A percentile compares a stretch with the other conserved stretches of the same genome.
Evolutionary conservation across 768 basidiomycete genomes (phyloP).

Genomic region (Mycena galericulata): DNA sequence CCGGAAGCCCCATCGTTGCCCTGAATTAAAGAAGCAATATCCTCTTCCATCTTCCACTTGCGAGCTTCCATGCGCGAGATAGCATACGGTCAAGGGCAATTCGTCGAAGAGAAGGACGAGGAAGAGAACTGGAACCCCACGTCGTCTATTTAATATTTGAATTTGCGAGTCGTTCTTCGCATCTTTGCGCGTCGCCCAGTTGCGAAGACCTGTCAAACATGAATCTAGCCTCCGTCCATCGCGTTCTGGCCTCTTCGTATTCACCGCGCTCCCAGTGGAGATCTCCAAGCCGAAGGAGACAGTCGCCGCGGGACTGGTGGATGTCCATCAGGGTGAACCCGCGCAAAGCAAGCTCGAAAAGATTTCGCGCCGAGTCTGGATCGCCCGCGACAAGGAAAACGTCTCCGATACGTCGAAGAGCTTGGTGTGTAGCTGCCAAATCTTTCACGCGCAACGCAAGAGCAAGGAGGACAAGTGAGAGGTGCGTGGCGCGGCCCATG

Average conservation of each 20-base stretch:
- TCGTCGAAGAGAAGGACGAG: too few species aligned
- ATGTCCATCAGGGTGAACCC: conserved; percentile 10
- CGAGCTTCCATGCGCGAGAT: too few species aligned
- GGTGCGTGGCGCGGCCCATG: neutral
- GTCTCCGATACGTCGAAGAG: conserved; percentile 3
- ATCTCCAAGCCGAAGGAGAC: conserved; percentile 10
- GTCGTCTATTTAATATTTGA: too few species aligned
- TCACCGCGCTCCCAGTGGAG: neutral
- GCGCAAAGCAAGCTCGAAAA: conserved; percentile 3
- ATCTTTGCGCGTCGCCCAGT: neutral
- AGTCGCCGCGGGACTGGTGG: conserved; percentile 3
- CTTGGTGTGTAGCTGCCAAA: conserved; percentile 3
- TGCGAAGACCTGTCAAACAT: conserved; percentile 17
- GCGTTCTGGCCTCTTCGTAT: neutral
- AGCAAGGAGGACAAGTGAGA: conserved; percentile 2
- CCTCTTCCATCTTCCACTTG: too few species aligned
- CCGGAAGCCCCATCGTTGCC: too few species aligned
- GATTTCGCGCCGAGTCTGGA: neutral
- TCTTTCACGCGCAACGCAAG: neutral
- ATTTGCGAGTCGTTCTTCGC: neutral
- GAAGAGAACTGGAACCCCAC: too few species aligned
- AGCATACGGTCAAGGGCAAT: too few species aligned
- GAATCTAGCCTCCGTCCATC: neutral
- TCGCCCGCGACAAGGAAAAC: neutral
- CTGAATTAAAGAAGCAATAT: too few species aligned